Base-by-base conservation (phyloP, 192 early-diverging fungal genomes). In the Diversispora eburnea region DNA sequence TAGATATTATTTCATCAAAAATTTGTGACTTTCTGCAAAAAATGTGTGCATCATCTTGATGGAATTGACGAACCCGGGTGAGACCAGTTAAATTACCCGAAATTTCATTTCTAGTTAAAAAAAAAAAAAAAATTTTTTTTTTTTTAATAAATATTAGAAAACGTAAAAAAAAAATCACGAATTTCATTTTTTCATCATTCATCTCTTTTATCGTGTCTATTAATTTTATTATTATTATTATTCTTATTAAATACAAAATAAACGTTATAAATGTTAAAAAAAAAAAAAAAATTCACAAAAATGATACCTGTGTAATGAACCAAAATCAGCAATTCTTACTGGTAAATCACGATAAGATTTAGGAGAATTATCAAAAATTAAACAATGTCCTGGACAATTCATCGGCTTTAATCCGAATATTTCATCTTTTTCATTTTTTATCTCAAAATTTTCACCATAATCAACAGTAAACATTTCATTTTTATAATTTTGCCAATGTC, bases 381-480 rank as follows among this genome's bases (percentile, higher is more conserved):
- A 73, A 77, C 96, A 98, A 77, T 98, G 96, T 3, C 95, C 95
- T 3, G 96, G 96, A 73, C 96, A 98, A 77, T 98, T 98, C 96
- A 98, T 98, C 10, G 96, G 96, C 76, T 98, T 98, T n/a, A 98
- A 83, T 8, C 93, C 92, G 82, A 89, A 90, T 19, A 89, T 74
- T 43, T 89, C 84, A 47, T 89, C 15, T n/a, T 62, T 43, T 8
- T 62, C 33, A 62, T 33, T 62, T 13, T 76, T 60, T n/a, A n/a
- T n/a, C 4, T 71, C 70, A 41, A 74, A 78, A n/a, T 75, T 64
- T 33, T 33, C 25, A 33, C 25, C 25, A 20, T 76, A 42, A 0
- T 68, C 33, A 13, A 20, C 41, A 52, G 85, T 79, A 78, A 95
- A 98, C 95, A 98, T 98, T 74, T 97, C 94, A 15, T 93, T 93